Base-by-base conservation (phyloP, 1,139 yeast genomes). In the Sugiyamaella xylanicola region DNA sequence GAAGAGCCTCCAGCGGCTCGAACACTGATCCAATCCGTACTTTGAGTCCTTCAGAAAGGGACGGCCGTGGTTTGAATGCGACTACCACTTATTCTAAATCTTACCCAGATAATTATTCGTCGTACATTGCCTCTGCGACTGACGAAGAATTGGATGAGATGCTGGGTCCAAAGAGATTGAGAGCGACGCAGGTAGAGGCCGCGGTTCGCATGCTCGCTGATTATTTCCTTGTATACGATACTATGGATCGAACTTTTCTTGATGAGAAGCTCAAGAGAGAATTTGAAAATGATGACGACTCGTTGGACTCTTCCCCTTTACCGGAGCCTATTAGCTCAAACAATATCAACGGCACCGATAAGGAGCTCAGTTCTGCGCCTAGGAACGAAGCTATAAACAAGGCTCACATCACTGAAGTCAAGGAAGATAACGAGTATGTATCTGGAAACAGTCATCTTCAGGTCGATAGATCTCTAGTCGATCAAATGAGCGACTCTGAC, bases 141-240 rank as follows among this genome's bases (percentile, higher is more conserved):
- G 53, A 43, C n/a, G 59, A 57, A 3, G 62, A 58, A 2, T 40
- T 66, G 40, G 61, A 57, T 36, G 56, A 56, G 13, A 27, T 63
- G 25, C 20, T 67, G 20, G 70, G 70, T 2, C 62, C 65, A 2
- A 56, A 57, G 8, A 43, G 53, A 13, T 51, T 60, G 9, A 53
- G 68, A 17, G 61, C 63, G 27, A 61, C 65, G 1, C 55, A 53
- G 20, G 48, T 66, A 5, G 70, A 66, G 45, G 67, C 68, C 1
- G 61, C 68, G 2, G 64, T 65, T n/a, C 50, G 70, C 21, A 65
- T 63, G 66, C 48, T 67, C 41, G 68, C 68, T 2, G 70, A 67
- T 41, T 56, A 62, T 44, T 60, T 67, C 48, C 53, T 61, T 40
- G 56, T 65, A 3, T 67, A 65, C 53, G 68, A 63, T 48, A 57